phyloP scores from a whole-genome alignment of 75 land plant genomes.

The Selaginella moellendorffii region DNA sequence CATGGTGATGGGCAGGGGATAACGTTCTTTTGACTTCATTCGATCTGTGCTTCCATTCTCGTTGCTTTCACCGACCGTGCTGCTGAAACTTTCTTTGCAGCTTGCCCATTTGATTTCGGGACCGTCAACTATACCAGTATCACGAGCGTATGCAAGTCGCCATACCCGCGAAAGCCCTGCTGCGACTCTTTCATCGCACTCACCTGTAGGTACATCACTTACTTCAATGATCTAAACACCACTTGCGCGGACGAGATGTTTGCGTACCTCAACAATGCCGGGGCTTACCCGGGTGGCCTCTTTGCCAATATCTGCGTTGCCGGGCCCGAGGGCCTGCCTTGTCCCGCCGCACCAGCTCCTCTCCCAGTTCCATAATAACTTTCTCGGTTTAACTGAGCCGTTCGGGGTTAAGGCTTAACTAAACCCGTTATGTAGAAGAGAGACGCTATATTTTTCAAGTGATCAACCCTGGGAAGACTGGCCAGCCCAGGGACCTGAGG shows the following conservation, averaged over 20 bases:
- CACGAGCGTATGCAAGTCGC: constrained; percentile 52
- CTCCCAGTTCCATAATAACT: no score
- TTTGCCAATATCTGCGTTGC: constrained; percentile 33
- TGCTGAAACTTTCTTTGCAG: constrained; percentile 28
- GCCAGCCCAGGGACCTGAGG: no score
- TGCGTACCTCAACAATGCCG: constrained; percentile 43
- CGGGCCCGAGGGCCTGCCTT: constrained; percentile 31
- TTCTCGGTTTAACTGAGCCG: no score
- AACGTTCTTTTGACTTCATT: no score
- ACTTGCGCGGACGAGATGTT: constrained; percentile 44
- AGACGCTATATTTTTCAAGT: no score
- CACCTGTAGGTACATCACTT: constrained; percentile 34
- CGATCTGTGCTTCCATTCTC: no score
- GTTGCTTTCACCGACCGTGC: no score
- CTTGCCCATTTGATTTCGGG: constrained; percentile 38
- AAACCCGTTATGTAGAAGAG: no score
- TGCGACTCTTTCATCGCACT: constrained; percentile 37
- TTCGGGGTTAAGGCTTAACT: no score
- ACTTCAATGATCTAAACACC: constrained; percentile 31
- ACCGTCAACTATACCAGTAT: constrained; percentile 40
- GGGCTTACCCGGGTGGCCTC: constrained; percentile 46
- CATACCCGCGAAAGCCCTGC: constrained; percentile 25
- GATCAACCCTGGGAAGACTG: no score
- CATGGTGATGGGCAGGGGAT: no score
- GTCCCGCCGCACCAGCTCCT: constrained; percentile 16